Conservation (phyloP, 2,329 filamentous ascomycete species). For the Monilinia vaccinii-corymbosi region DNA sequence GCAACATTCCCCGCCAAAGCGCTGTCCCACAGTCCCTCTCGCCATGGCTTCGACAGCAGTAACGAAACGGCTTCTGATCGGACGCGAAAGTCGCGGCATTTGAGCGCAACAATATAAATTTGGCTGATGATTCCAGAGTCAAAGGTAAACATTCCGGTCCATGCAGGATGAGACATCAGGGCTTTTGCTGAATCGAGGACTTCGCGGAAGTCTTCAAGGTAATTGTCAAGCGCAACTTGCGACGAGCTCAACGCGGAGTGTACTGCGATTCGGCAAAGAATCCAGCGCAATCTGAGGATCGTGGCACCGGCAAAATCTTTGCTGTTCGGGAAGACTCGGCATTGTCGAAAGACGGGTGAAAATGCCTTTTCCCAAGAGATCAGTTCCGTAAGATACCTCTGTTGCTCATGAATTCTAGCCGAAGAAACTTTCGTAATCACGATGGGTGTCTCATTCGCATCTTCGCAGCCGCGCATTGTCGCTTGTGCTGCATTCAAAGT, state of each 20-base stretch:
- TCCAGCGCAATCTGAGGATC: not conserved
- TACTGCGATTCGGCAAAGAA: not conserved
- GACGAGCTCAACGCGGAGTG: not conserved
- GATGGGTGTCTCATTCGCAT: not conserved
- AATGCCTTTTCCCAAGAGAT: not conserved
- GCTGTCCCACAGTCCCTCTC: not conserved
- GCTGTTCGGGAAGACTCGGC: not conserved
- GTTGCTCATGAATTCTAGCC: not conserved
- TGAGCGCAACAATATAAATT: not conserved
- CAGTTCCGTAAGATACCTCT: not conserved
- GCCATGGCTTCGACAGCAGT: not conserved
- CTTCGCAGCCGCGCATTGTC: not conserved
- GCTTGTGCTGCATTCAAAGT: not conserved
- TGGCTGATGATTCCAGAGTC: not conserved
- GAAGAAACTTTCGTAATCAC: not conserved
- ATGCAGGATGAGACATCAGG: not conserved
- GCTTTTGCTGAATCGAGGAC: not conserved
- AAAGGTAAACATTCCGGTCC: not conserved
- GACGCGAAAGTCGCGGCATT: not conserved
- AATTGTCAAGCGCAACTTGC: not conserved
- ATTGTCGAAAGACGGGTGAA: not conserved
- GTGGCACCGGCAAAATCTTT: constrained; percentile 1
- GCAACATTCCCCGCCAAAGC: not conserved
- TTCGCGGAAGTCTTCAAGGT: not conserved
- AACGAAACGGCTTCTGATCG: not conserved